These are phyloP conservation scores for Pelargonium cotyledonis DNA, from an alignment of 441 rosid genomes.

Conservation along the genomic window DNA sequence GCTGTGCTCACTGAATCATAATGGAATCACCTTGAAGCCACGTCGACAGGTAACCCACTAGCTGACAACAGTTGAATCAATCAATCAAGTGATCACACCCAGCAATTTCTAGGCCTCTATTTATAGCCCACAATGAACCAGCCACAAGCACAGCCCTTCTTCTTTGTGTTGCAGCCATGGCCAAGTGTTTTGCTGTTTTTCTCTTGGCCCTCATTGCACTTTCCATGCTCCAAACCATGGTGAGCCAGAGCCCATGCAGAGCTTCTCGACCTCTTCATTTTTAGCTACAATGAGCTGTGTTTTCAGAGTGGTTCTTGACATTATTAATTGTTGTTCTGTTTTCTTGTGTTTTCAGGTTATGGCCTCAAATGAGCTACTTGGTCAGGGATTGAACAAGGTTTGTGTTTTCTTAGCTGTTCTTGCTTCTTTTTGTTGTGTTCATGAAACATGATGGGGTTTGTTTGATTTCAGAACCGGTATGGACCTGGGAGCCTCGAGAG, in stretches of 20 bases:
- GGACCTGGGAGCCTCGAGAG: constrained; percentile 21
- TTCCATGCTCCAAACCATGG: constrained; percentile 5
- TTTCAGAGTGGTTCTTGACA: neutral
- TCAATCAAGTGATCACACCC: neutral
- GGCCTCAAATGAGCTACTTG: constrained; percentile 6
- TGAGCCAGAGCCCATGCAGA: neutral
- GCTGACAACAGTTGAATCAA: no score
- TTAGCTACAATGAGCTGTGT: neutral
- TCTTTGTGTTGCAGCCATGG: neutral
- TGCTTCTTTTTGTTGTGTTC: no score
- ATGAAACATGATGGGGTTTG: no score
- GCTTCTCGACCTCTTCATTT: no score
- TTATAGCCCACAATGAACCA: neutral
- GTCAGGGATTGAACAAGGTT: neutral
- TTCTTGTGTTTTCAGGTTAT: constrained; percentile 3
- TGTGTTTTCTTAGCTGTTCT: no score
- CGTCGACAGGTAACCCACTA: no score
- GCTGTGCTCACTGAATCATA: no score
- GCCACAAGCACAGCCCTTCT: no score
- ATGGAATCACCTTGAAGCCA: no score
- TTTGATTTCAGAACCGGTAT: constrained; percentile 12
- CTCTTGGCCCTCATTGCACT: neutral
- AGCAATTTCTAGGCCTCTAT: neutral
- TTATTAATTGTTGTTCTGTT: neutral
- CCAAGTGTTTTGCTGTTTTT: constrained; percentile 1